Conservation (phyloP, 768 basidiomycete species). For the Xerocomus brunneocitrinus region DNA sequence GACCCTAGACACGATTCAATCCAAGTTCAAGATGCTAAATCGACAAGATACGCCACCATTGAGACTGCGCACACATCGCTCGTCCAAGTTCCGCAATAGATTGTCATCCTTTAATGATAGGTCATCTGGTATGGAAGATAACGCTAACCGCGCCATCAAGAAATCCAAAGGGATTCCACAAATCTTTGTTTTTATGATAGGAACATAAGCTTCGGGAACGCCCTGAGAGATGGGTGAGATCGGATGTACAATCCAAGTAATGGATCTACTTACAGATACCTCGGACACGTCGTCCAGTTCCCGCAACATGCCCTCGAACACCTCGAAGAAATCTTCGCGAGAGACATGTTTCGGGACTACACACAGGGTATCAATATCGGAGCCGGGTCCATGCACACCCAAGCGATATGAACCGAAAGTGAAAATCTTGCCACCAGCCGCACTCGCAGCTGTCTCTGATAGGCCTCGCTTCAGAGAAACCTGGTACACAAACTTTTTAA, state of each 20-base stretch:
- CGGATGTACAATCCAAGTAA: neutral
- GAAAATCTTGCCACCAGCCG: slow-evolving; percentile 97
- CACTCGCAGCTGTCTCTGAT: slow-evolving; percentile 80
- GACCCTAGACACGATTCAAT: slow-evolving; percentile 55
- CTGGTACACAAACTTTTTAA: slow-evolving; percentile 88
- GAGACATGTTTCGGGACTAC: slow-evolving; percentile 96
- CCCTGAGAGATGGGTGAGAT: slow-evolving; percentile 47
- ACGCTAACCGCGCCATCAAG: slow-evolving; percentile 82
- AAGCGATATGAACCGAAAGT: slow-evolving; percentile 98
- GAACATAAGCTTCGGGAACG: slow-evolving; percentile 95
- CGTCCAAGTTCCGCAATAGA: slow-evolving; percentile 87
- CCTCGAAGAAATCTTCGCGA: slow-evolving; percentile 91
- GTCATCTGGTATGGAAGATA: slow-evolving; percentile 89
- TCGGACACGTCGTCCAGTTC: slow-evolving; percentile 80
- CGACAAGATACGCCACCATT: slow-evolving; percentile 50
- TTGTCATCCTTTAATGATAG: slow-evolving; percentile 88
- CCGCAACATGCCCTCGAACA: slow-evolving; percentile 85
- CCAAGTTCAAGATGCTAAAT: slow-evolving; percentile 1
- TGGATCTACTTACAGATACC: slow-evolving; percentile 66
- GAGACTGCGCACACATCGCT: slow-evolving; percentile 91
- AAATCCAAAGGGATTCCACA: slow-evolving; percentile 92
- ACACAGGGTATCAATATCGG: slow-evolving; percentile 97
- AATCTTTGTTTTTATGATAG: slow-evolving; percentile 89
- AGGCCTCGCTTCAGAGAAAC: slow-evolving; percentile 76
- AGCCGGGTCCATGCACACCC: slow-evolving; percentile 92